A percentile compares a stretch with the other conserved stretches of the same genome.
Conservation (phyloP, 768 basidiomycete genomes). For the Amanita molliuscula region DNA sequence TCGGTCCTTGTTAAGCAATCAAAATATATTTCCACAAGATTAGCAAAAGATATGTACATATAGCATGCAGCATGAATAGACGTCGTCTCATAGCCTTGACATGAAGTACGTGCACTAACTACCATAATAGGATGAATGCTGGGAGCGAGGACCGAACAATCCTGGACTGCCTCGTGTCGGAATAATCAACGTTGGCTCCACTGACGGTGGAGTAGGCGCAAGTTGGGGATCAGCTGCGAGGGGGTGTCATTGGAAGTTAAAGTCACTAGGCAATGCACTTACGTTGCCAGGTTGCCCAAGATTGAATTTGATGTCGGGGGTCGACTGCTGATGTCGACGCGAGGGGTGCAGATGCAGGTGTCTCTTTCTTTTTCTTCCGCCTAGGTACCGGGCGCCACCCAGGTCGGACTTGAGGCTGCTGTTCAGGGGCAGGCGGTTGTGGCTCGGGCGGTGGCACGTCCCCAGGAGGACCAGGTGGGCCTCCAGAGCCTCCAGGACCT, state of each 20-base stretch:
- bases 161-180: constrained; percentile 52
- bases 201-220: constrained; percentile 50
- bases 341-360: constrained; percentile 18
- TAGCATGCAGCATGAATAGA: neutral
- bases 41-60: neutral
- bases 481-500: neutral
- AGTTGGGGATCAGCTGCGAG: constrained; percentile 45
- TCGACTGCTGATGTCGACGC: constrained; percentile 19
- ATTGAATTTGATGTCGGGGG: constrained; percentile 33
- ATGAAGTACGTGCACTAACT: neutral
- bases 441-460: constrained; percentile 23
- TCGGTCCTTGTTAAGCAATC: constrained; percentile 16
- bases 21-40: neutral
- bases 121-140: constrained; percentile 17
- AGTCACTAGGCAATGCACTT: constrained; percentile 19
- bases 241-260: constrained; percentile 1
- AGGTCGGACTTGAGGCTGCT: constrained; percentile 39
- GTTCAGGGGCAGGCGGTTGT: constrained; percentile 25
- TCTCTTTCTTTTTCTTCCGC: constrained; percentile 38
- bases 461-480: constrained; percentile 20
- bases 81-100: neutral
- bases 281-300: constrained; percentile 66
- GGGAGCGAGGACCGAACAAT: constrained; percentile 73
- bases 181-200: constrained; percentile 49
- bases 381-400: constrained; percentile 52